These are phyloP conservation scores for Gnaphalium uliginosum DNA, from an alignment of 129 eudicot species.

Conservation along the genomic window DNA sequence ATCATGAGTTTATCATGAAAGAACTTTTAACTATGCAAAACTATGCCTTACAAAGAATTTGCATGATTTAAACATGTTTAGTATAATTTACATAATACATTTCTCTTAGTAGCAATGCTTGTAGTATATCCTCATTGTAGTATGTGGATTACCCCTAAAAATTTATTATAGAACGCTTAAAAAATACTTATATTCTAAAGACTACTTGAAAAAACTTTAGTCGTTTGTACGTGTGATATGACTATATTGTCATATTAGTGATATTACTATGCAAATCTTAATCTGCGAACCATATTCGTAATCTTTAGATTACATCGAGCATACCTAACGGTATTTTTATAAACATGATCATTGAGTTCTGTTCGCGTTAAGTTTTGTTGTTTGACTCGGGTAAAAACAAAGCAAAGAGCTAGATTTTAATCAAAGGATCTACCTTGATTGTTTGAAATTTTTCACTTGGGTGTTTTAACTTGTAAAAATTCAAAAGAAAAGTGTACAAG, in stretches of 20 bases:
- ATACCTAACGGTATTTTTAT: no score
- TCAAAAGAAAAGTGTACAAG: slow-evolving; percentile 14
- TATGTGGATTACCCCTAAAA: no score
- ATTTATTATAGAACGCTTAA: no score
- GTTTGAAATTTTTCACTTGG: not conserved
- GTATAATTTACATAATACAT: no score
- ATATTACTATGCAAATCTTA: not conserved
- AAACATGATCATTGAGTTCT: not conserved
- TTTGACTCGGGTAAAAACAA: not conserved
- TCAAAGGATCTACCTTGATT: not conserved
- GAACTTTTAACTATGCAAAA: no score
- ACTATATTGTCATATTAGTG: no score
- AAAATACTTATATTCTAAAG: no score
- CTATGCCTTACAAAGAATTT: not conserved
- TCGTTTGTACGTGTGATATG: no score
- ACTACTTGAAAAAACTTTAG: no score
- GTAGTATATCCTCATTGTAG: no score
- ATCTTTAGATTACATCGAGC: no score
- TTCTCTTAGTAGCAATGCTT: not conserved
- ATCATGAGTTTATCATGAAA: not conserved
- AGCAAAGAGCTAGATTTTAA: not conserved
- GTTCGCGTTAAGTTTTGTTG: not conserved
- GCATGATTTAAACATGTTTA: not conserved
- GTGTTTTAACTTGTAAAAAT: not conserved
- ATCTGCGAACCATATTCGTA: not conserved